Conservation (phyloP, 495 filamentous ascomycete species). For the Talaromyces wortmannii region DNA sequence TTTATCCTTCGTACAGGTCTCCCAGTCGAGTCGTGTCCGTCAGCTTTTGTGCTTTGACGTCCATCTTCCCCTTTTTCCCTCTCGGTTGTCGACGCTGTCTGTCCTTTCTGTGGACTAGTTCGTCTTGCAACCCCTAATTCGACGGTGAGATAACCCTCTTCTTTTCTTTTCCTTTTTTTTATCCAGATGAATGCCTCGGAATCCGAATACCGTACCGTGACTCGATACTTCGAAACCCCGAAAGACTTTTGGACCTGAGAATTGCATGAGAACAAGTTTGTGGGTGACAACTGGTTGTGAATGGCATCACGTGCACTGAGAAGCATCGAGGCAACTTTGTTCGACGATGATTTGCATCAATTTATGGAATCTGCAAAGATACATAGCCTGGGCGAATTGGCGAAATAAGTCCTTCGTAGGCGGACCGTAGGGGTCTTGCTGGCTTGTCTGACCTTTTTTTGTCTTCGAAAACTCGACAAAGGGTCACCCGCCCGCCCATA, state of each 20-base stretch:
- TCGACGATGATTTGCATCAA: not conserved
- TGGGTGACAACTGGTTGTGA: not conserved
- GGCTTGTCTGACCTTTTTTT: no score
- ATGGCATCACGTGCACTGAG: not conserved
- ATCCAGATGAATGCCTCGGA: not conserved
- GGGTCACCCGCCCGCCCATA: no score
- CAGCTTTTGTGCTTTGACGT: conserved; percentile 32
- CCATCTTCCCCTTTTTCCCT: conserved; percentile 24
- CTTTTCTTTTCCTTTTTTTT: not conserved
- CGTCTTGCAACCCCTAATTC: not conserved
- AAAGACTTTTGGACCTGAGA: not conserved
- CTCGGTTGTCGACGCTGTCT: conserved; percentile 27
- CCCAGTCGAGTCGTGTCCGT: conserved; percentile 41
- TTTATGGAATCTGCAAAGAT: no score
- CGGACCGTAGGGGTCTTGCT: no score
- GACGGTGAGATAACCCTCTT: not conserved
- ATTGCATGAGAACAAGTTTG: not conserved
- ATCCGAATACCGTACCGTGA: not conserved
- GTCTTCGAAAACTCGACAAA: no score
- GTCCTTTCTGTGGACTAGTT: conserved; percentile 38
- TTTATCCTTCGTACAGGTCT: conserved; percentile 24
- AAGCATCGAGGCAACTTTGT: not conserved
- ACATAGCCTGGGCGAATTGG: no score
- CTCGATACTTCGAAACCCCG: not conserved
- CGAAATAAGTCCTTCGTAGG: no score